phyloP scores from a whole-genome alignment of 2,329 filamentous ascomycete species.

The Alternaria burnsii region DNA sequence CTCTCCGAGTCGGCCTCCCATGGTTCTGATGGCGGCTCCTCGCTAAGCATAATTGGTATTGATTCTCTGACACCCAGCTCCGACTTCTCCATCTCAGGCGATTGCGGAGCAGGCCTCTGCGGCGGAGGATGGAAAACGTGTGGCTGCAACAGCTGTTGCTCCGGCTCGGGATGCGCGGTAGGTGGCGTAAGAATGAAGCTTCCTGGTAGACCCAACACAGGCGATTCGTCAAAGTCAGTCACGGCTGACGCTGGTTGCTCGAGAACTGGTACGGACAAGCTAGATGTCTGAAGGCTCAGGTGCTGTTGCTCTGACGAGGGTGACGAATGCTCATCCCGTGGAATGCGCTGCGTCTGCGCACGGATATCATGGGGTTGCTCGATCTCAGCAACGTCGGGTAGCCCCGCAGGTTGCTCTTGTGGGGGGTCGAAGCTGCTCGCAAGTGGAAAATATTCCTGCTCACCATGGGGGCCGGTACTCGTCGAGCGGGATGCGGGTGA shows the following conservation, averaged over 20 bases:
- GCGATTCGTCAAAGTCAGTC: constrained; percentile 66
- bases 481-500: constrained; percentile 33
- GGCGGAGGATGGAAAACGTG: constrained; percentile 35
- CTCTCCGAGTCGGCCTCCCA: constrained; percentile 20
- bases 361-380: constrained; percentile 12
- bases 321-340: constrained; percentile 17
- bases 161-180: constrained; percentile 22
- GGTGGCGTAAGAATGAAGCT: constrained; percentile 60
- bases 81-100: constrained; percentile 47
- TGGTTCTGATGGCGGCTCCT: constrained; percentile 39
- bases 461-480: constrained; percentile 31
- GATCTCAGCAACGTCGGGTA: constrained; percentile 3
- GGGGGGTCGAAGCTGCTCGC: constrained; percentile 19
- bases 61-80: constrained; percentile 63
- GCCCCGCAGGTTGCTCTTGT: constrained; percentile 15
- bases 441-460: constrained; percentile 38
- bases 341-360: constrained; percentile 14
- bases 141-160: constrained; percentile 40
- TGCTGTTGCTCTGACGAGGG: constrained; percentile 23
- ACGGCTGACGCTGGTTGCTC: constrained; percentile 45
- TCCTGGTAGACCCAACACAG: constrained; percentile 72
- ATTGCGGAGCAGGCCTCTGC: constrained; percentile 18
- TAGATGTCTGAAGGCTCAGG: constrained; percentile 40
- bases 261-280: constrained; percentile 38
- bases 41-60: constrained; percentile 63